Evolutionary conservation across 257 asterid genomes (phyloP), one percentile per base, ranked within the genome.

Genomic region (Solanum piurae): DNA sequence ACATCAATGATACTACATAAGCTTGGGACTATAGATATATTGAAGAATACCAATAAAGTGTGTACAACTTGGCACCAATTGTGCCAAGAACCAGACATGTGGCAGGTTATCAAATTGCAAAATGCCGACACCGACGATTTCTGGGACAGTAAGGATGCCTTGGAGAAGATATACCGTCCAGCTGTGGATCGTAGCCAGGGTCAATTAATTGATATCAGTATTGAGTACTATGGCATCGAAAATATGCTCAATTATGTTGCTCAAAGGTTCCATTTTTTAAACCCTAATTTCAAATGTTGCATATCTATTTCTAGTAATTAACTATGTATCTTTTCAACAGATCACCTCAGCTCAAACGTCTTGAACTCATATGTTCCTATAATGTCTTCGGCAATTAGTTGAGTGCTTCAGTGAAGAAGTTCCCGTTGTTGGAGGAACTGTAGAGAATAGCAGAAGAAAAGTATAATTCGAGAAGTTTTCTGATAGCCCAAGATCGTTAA

Each of bases 271-370:
- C 44, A 40, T 40, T 40, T 40, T 40, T 40, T 9, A 33, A 73
- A 38, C 44, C 80, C 49, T 34, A 20, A 20, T 73, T 73, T 4
- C 44, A 38, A 33, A 38, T 38, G 42, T 7, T 38, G 42, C 42
- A 38, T 1, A 38, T 38, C 31, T 89, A 31, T 66, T 31, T 83
- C n/a, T 52, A 77, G 83, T 46, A 46, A 62, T n/a, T 60, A 42
- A 40, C 31, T 75, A 27, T 49, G 33, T 37, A 12, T 83, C 29
- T 33, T 89, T 55, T 77, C 18, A 42, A 86, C 93, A 94, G 94
- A 87, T 91, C 92, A 55, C 60, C 86, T 62, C 84, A 87, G 83
- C 93, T 92, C 85, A 90, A 87, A 68, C 86, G 91, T 86, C 92
- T 92, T 86, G 40, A 83, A 12, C 82, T 94, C 75, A 86, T 77